Base-by-base conservation (phyloP, 805 yeast genomes). In the Middelhovenomyces tepae region DNA sequence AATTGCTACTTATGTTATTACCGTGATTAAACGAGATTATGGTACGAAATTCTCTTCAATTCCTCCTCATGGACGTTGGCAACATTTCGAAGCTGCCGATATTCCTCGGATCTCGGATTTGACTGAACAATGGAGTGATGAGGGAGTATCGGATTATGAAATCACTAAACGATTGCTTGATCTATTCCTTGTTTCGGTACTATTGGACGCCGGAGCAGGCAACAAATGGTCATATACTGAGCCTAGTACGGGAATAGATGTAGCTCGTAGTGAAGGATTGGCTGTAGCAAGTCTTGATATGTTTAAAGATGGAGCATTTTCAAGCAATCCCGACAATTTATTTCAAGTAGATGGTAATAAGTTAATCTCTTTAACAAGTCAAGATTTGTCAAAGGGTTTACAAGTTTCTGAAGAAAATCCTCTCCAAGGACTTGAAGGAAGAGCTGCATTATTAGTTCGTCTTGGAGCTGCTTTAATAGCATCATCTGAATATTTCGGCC, bases 171-270 rank as follows among this genome's bases (percentile, higher is more conserved):
- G 71, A 27, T 53, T 75, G 24, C 59, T 75, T 34, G 82, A 75
- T 50, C 54, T 75, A 35, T 70, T 75, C 42, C 65, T 74, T 3
- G 67, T 75, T 21, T 71, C 78, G 37, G 83, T 75, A 3, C 51
- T 75, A 28, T 57, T 75, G 16, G 83, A 75, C 51, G 82, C 82
- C 4, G 83, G 83, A 15, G 81, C 82, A 0, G 83, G 82, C 13
- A 68, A 71, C 34, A 45, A 43, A 7, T 75, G 83, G 83, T 51
- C 46, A 26, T 75, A 60, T 44, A 45, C 39, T 2, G 78, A 73
- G 38, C 37, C 45, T 2, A 54, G 37, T 1, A 46, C 60, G 1
- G 55, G 53, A 4, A 47, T 42, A 6, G 56, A 53, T 7, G 48
- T 51, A 24, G 54, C 53, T 19, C 60, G 83, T 48, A 68, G 76